Conservation (phyloP, 768 basidiomycete species). For the Boletus vinaceobasis region DNA sequence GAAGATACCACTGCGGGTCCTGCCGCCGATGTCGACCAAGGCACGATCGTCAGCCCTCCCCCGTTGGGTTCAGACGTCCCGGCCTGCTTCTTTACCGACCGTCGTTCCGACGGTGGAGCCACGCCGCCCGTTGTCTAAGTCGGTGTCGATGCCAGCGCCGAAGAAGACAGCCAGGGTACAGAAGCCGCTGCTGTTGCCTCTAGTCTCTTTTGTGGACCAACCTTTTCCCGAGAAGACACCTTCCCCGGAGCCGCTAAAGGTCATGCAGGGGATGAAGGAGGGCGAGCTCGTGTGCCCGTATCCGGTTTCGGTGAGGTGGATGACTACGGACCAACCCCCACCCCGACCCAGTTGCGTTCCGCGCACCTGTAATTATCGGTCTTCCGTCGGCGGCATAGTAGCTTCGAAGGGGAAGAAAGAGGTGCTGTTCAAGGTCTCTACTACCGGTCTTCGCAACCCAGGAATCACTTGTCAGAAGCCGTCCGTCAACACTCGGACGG, state of each 20-base stretch:
- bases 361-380: not conserved
- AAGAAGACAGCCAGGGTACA: not conserved
- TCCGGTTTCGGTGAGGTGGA: no score
- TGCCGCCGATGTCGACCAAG: not conserved
- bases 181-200: not conserved
- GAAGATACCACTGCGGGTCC: not conserved
- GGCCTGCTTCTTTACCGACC: no score
- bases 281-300: not conserved
- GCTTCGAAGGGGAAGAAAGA: not conserved
- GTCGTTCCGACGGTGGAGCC: not conserved
- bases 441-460: not conserved
- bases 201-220: no score
- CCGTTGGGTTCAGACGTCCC: not conserved
- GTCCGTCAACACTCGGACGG: not conserved
- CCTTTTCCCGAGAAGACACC: not conserved
- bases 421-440: no score
- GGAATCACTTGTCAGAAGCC: not conserved
- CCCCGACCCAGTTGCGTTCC: constrained; percentile 2
- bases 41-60: not conserved
- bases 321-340: not conserved
- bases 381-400: not conserved
- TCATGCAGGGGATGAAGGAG: not conserved
- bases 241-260: not conserved
- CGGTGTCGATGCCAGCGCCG: not conserved
- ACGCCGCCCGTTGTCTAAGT: no score